These are phyloP conservation scores for Sutorius australiensis DNA, from an alignment of 768 basidiomycete species.

Conservation along the genomic window DNA sequence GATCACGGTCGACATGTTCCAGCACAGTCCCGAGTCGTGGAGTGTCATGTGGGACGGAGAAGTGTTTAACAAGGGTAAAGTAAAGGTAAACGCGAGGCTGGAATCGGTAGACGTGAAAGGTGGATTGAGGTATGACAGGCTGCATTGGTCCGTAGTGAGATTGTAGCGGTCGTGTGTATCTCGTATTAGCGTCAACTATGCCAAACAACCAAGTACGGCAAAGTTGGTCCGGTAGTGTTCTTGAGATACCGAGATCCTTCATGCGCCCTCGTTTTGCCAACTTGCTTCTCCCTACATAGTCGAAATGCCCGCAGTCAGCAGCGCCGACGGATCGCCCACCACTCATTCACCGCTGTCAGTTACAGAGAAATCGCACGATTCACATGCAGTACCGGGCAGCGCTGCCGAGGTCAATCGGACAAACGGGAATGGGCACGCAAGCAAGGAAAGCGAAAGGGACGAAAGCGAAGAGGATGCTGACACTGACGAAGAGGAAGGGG, in stretches of 20 bases:
- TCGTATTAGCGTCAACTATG: constrained; percentile 8
- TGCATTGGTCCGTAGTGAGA: constrained; percentile 28
- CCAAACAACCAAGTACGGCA: constrained; percentile 13
- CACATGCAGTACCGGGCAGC: neutral
- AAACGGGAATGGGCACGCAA: constrained; percentile 18
- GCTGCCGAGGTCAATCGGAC: constrained; percentile 4
- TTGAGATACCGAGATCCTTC: neutral
- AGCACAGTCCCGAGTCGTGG: constrained; percentile 36
- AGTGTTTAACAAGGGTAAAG: constrained; percentile 26
- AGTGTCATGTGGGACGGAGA: constrained; percentile 36
- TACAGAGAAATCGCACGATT: constrained; percentile 2
- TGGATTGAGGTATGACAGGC: neutral
- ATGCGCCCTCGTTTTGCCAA: constrained; percentile 7
- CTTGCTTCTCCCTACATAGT: neutral
- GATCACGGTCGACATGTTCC: constrained; percentile 16
- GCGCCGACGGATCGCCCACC: neutral
- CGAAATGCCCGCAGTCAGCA: constrained; percentile 10
- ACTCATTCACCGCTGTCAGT: neutral
- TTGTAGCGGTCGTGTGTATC: neutral
- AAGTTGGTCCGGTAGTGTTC: neutral
- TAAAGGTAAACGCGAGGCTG: constrained; percentile 4
- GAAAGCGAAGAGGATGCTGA: constrained; percentile 7
- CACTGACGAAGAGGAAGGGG: constrained; percentile 3
- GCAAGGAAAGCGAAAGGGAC: neutral
- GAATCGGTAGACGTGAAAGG: neutral